Base-by-base conservation (phyloP, 768 basidiomycete species). In the Lactarius tabidus region DNA sequence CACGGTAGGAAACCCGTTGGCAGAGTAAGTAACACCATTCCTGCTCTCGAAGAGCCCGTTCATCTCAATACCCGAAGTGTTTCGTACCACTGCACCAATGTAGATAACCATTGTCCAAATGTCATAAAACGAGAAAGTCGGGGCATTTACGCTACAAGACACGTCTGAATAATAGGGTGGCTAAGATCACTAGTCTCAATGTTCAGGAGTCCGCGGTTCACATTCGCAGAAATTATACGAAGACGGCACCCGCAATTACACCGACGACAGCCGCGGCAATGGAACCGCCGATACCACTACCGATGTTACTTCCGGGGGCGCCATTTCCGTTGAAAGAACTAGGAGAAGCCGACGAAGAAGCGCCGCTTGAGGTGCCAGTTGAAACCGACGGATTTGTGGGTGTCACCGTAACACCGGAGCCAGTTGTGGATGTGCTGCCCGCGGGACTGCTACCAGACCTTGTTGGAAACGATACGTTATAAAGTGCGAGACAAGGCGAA, bases 261-360 rank as follows among this genome's bases (percentile, higher is more conserved):
- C 65, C 65, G n/a, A 66, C 12, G 17, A 62, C 60, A 2, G 57
- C 65, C 31, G 39, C 61, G 9, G 35, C 57, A 1, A 66, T 38
- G 33, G 60, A 53, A 35, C 57, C 57, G n/a, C 48, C 28, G 29
- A 41, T 23, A 29, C 57, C 33, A 43, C 39, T 15, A 29, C 28
- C 35, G n/a, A 62, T 26, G 52, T 38, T 18, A 18, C 26, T 43
- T 14, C 65, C 65, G 18, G 15, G 6, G 10, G 61, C 60, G 2
- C 65, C 64, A 23, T 54, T 66, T 38, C 65, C 65, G 17, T 66
- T 66, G 57, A 66, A 66, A 43, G 18, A 45, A 48, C 51, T 59
- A 17, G 57, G 28, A 31, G 65, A 58, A 45, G 52, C 31, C 15
- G 59, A 31, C 15, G 53, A n/a, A 2, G 64, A 39, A 39, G 64